Percentiles rank a stretch among this genome's conserved stretches.
Evolutionary conservation across 2,329 filamentous ascomycete species (phyloP).

Genomic region (Aciculosporium take): DNA sequence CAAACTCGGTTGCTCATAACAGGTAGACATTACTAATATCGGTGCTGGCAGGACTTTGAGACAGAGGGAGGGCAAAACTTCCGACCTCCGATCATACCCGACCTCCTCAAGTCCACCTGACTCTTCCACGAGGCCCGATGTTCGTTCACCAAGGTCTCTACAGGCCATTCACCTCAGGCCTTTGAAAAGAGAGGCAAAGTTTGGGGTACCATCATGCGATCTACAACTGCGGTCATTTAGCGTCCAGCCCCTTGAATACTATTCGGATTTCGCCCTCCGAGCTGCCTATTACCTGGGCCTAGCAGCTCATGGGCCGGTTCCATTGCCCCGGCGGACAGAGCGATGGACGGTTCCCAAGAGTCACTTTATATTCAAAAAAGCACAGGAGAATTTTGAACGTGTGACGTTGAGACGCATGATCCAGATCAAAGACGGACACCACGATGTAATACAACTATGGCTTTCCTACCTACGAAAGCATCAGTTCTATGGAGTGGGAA

Average conservation of each 20-base stretch:
- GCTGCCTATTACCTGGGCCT: slow-evolving; percentile 89
- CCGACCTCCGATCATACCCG: not conserved
- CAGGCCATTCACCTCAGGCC: slow-evolving; percentile 79
- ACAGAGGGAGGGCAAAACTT: not conserved
- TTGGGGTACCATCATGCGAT: slow-evolving; percentile 74
- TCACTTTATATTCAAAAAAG: slow-evolving; percentile 94
- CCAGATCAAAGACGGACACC: slow-evolving; percentile 82
- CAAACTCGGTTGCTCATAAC: not conserved
- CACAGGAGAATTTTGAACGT: slow-evolving; percentile 93
- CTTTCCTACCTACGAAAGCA: slow-evolving; percentile 84
- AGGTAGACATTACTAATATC: not conserved
- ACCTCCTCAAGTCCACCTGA: not conserved
- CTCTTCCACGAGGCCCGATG: not conserved
- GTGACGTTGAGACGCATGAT: slow-evolving; percentile 76
- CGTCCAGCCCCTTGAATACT: slow-evolving; percentile 82
- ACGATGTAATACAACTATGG: slow-evolving; percentile 83
- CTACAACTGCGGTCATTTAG: slow-evolving; percentile 88
- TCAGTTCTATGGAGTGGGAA: slow-evolving; percentile 88
- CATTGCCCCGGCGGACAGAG: slow-evolving; percentile 74
- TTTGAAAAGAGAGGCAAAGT: slow-evolving; percentile 56
- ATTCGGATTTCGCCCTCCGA: slow-evolving; percentile 83
- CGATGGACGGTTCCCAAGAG: slow-evolving; percentile 85
- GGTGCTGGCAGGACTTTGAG: not conserved
- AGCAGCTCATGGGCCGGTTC: slow-evolving; percentile 71
- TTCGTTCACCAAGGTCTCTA: slow-evolving; percentile 60